Evolutionary conservation across 768 basidiomycete species (phyloP).

Genomic region (Suillus tomentosus): DNA sequence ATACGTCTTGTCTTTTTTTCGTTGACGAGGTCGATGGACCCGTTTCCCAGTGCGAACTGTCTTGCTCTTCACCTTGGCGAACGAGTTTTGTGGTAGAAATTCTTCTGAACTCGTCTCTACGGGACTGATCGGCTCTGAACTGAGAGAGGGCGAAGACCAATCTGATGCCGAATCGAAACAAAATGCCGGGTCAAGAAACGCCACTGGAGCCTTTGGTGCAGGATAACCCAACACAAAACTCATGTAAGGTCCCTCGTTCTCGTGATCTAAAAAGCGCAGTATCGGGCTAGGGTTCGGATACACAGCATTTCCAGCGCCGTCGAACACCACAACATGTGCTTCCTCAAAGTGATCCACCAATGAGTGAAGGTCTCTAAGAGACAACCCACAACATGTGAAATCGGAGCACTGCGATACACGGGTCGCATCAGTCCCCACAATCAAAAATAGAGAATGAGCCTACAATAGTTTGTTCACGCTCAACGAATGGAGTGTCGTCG

Average conservation of each 20-base stretch:
- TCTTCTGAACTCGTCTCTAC: constrained; percentile 5
- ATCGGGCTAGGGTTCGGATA: constrained; percentile 26
- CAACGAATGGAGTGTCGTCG: constrained; percentile 7
- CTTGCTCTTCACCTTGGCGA: not conserved
- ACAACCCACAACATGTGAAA: constrained; percentile 50
- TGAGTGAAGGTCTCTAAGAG: constrained; percentile 49
- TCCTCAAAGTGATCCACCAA: constrained; percentile 55
- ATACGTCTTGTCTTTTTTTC: constrained; percentile 45
- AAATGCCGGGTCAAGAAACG: not conserved
- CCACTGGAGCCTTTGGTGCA: constrained; percentile 2
- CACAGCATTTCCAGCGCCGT: constrained; percentile 33
- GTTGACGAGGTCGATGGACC: constrained; percentile 10
- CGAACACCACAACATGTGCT: constrained; percentile 38
- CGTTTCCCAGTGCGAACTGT: constrained; percentile 3
- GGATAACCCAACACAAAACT: constrained; percentile 41
- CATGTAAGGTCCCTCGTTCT: constrained; percentile 46
- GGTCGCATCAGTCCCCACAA: not conserved
- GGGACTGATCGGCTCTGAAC: constrained; percentile 2
- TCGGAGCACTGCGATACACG: constrained; percentile 37
- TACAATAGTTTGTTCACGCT: constrained; percentile 27
- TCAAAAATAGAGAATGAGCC: not conserved
- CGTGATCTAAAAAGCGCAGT: constrained; percentile 16
- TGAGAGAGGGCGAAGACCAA: not conserved
- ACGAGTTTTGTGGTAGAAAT: no score
- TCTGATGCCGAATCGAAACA: not conserved